phyloP scores from a whole-genome alignment of 2,329 filamentous ascomycete species.

The Pestalotiopsis sp. region DNA sequence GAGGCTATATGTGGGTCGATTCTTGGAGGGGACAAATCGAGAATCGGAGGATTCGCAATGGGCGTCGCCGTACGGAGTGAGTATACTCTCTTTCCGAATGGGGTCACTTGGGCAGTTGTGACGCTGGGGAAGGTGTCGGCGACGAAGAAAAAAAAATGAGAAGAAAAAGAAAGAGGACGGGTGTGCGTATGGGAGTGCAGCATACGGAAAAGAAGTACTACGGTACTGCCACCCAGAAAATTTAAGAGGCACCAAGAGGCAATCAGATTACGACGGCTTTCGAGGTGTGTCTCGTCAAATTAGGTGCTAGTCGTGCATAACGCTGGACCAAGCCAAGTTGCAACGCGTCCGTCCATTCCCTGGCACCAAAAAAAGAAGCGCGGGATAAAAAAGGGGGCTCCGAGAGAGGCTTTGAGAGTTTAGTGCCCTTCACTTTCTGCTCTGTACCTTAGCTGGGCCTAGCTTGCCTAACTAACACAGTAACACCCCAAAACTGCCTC shows the following conservation, averaged over 20 bases:
- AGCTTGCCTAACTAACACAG: neutral
- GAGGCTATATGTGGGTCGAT: constrained; percentile 11
- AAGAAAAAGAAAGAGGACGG: neutral
- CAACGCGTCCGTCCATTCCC: neutral
- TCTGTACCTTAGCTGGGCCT: neutral
- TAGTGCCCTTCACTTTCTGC: neutral
- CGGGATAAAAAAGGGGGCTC: neutral
- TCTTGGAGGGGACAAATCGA: constrained; percentile 1
- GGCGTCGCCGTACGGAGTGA: neutral
- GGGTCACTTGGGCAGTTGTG: neutral
- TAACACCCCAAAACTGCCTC: neutral
- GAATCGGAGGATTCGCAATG: neutral
- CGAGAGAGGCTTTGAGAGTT: neutral
- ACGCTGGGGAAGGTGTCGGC: neutral
- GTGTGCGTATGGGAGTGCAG: neutral
- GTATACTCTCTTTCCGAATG: neutral
- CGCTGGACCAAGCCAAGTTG: neutral
- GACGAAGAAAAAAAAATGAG: constrained; percentile 1
- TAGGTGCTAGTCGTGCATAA: constrained; percentile 7
- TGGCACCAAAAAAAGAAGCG: neutral
- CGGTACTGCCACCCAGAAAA: neutral
- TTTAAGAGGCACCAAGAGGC: constrained; percentile 1
- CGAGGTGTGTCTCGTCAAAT: neutral
- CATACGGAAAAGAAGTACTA: neutral
- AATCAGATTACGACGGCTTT: constrained; percentile 7